Conservation (phyloP, 495 filamentous ascomycete species). For the Physcia stellaris region DNA sequence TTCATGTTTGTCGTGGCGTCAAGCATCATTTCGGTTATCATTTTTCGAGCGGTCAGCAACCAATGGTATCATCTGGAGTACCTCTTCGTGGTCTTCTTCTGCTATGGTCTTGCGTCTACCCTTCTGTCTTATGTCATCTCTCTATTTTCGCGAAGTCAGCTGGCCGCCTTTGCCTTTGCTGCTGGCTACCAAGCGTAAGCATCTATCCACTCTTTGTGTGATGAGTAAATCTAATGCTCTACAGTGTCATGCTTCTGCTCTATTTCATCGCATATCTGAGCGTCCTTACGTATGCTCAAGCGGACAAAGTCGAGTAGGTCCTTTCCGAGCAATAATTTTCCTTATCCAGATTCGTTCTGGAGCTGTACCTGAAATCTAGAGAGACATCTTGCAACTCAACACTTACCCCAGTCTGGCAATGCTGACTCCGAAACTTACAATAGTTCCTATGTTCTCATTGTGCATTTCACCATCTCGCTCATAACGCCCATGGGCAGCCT, state of each 20-base stretch:
- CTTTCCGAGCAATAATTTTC: not conserved
- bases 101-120: conserved; percentile 61
- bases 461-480: conserved; percentile 53
- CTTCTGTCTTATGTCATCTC: conserved; percentile 62
- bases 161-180: conserved; percentile 61
- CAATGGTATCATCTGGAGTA: conserved; percentile 68
- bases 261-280: conserved; percentile 64
- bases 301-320: conserved; percentile 20
- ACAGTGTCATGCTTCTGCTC: conserved; percentile 52
- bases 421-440: conserved; percentile 25
- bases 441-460: conserved; percentile 42
- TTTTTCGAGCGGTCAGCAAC: conserved; percentile 44
- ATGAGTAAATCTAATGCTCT: conserved; percentile 7
- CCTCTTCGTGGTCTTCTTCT: conserved; percentile 58
- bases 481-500: conserved; percentile 59
- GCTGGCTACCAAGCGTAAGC: conserved; percentile 49
- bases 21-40: conserved; percentile 43
- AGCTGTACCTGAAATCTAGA: no score
- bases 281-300: conserved; percentile 52
- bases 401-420: no score
- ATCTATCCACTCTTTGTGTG: not conserved
- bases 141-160: conserved; percentile 50
- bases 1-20: conserved; percentile 50
- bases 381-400: no score
- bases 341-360: not conserved